A percentile compares a stretch with the other conserved stretches of the same genome.
phyloP scores from a whole-genome alignment of 2,329 filamentous ascomycete genomes.

The Colletotrichum spinosum region DNA sequence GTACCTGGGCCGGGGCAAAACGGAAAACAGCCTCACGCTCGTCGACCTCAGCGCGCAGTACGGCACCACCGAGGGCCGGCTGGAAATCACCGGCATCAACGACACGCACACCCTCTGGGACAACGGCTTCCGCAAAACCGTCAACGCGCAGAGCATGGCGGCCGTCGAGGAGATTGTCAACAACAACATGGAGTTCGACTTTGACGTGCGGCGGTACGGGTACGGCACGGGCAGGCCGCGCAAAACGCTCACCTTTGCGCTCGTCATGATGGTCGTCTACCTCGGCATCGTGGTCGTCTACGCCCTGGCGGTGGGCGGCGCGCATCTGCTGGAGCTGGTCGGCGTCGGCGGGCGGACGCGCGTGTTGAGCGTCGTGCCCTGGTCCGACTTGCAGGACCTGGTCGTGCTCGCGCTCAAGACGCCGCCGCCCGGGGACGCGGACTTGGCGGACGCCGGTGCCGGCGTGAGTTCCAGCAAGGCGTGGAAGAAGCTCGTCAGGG shows the following conservation, averaged over 20 bases:
- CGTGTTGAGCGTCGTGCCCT: conserved; percentile 14
- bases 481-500: conserved; percentile 5
- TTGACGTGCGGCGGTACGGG: conserved; percentile 5
- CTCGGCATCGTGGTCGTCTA: conserved; percentile 3
- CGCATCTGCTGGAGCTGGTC: background rate
- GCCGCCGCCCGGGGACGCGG: conserved; percentile 4
- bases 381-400: conserved; percentile 23
- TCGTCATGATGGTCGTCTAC: conserved; percentile 12
- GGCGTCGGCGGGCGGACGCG: background rate
- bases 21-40: background rate
- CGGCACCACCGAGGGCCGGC: background rate
- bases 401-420: conserved; percentile 13
- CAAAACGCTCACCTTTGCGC: conserved; percentile 4
- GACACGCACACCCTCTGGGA: background rate
- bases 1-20: background rate
- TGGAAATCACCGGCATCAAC: background rate
- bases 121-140: background rate
- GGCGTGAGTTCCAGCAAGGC: background rate
- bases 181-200: conserved; percentile 6
- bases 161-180: too few relatives aligned
- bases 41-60: background rate
- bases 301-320: background rate
- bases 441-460: conserved; percentile 4
- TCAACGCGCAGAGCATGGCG: background rate
- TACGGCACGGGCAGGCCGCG: conserved; percentile 12